Base-by-base conservation (phyloP, 1,284 basidiomycete genomes). In the Moesziomyces globuligerus region DNA sequence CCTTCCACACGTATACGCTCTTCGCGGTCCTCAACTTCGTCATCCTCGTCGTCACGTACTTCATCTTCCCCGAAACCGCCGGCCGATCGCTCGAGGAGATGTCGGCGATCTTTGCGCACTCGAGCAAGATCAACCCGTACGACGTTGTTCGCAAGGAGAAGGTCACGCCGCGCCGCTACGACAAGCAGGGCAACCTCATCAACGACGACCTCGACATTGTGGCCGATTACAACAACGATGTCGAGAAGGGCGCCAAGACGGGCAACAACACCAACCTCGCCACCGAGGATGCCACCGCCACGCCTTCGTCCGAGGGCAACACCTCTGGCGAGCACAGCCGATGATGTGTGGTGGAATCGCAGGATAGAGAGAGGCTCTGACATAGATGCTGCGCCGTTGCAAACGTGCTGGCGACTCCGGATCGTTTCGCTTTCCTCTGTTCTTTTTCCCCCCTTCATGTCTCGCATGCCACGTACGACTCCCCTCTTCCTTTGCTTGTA, bases 41-140 rank as follows among this genome's bases (percentile, higher is more conserved):
- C 26, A 77, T 80, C 28, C 50, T 73, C 6, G 57, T 76, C 2
- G 37, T 47, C 0, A 68, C 64, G 17, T 79, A 24, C 59, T 72
- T 69, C 24, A 78, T 79, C 48, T 80, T 80, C 71, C 78, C 78
- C 39, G 78, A 80, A 46, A 79, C 77, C 1, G 69, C 72, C 8
- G 75, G 77, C 4, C 62, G 78, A 7, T 74, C 70, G 51, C 68
- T 80, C 24, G 78, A 80, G 47, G 77, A 80, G 53, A 79, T 80
- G 75, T 70, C 70, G 42, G 43, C 56, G 28, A 80, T 80, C 38
- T 80, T 80, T 50, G 75, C 75, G 2, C 49, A 71, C 36, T 73
- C 77, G 41, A 71, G 62, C 57, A 61, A 62, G 23, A 54, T 67
- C 60, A 78, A 80, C 65, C 79, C 79, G 2, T 77, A 67, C 68